Percentiles rank a stretch among this genome's conserved stretches.
Evolutionary conservation across 495 filamentous ascomycete genomes (phyloP).

Genomic region (Aspergillus hancockii): DNA sequence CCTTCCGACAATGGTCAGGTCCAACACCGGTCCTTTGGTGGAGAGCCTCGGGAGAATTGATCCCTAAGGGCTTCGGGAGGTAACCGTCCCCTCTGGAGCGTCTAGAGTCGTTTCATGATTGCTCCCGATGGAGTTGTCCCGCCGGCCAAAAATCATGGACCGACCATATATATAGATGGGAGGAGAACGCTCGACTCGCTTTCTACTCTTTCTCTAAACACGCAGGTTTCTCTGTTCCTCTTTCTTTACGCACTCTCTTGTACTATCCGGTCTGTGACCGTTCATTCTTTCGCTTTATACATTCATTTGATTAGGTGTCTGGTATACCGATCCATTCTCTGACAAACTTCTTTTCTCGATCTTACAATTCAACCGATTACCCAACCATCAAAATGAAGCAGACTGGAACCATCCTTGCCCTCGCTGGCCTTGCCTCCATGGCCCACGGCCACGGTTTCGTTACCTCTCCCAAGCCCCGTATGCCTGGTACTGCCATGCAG

Average conservation of each 20-base stretch:
- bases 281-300: conserved; percentile 27
- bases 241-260: conserved; percentile 31
- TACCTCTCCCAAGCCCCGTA: conserved; percentile 55
- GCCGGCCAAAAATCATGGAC: neutral
- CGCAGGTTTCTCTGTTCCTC: conserved; percentile 22
- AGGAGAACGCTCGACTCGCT: conserved; percentile 20
- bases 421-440: conserved; percentile 52
- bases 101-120: conserved; percentile 19
- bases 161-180: conserved; percentile 9
- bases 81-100: neutral
- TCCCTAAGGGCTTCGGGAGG: neutral
- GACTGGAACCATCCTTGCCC: conserved; percentile 30
- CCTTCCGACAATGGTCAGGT: neutral
- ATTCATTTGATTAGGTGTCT: conserved; percentile 31
- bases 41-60: neutral
- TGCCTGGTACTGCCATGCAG: conserved; percentile 59
- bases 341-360: conserved; percentile 13
- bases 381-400: conserved; percentile 39
- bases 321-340: conserved; percentile 38
- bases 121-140: conserved; percentile 13
- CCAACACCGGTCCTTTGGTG: conserved; percentile 1
- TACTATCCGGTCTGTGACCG: conserved; percentile 36
- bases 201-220: conserved; percentile 20
- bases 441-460: conserved; percentile 66
- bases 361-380: neutral